Conservation (phyloP, 495 filamentous ascomycete genomes). For the Aspergillus affinis region DNA sequence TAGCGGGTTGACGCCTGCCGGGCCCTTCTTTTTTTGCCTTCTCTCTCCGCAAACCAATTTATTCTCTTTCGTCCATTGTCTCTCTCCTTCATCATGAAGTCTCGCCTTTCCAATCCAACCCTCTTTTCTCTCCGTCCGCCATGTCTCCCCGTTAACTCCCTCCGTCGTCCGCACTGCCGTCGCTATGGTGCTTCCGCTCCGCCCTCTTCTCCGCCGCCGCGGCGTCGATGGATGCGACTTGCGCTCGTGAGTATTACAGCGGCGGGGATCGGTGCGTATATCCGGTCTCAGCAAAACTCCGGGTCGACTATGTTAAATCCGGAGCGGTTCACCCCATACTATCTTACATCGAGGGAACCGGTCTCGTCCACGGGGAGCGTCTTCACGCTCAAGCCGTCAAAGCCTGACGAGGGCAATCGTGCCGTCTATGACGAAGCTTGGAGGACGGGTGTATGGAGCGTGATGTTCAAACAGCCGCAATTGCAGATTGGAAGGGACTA, state of each 20-base stretch:
- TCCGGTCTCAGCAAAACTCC: slow-evolving; percentile 32
- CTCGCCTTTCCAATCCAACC: slow-evolving; percentile 16
- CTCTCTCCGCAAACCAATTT: background rate
- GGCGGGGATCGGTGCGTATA: slow-evolving; percentile 38
- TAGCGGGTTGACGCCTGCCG: background rate
- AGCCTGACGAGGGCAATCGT: slow-evolving; percentile 34
- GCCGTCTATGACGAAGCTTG: slow-evolving; percentile 52
- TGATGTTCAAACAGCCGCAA: slow-evolving; percentile 92
- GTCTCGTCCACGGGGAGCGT: slow-evolving; percentile 77
- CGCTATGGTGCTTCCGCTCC: slow-evolving; percentile 26
- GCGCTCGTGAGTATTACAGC: slow-evolving; percentile 35
- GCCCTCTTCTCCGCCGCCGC: slow-evolving; percentile 25
- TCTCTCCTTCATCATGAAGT: slow-evolving; percentile 27
- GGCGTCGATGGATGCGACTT: slow-evolving; percentile 37
- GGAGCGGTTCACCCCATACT: slow-evolving; percentile 65
- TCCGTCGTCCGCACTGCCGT: slow-evolving; percentile 12
- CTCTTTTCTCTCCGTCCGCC: slow-evolving; percentile 14
- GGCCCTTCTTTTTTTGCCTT: background rate
- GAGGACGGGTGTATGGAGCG: slow-evolving; percentile 71
- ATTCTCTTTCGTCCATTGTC: background rate
- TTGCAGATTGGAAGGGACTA: slow-evolving; percentile 86
- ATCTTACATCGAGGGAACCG: slow-evolving; percentile 60
- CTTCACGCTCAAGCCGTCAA: slow-evolving; percentile 62
- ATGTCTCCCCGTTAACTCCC: slow-evolving; percentile 14
- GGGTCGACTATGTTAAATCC: slow-evolving; percentile 42